phyloP scores from a whole-genome alignment of 257 asterid genomes.

The Solanum bulbocastanum region DNA sequence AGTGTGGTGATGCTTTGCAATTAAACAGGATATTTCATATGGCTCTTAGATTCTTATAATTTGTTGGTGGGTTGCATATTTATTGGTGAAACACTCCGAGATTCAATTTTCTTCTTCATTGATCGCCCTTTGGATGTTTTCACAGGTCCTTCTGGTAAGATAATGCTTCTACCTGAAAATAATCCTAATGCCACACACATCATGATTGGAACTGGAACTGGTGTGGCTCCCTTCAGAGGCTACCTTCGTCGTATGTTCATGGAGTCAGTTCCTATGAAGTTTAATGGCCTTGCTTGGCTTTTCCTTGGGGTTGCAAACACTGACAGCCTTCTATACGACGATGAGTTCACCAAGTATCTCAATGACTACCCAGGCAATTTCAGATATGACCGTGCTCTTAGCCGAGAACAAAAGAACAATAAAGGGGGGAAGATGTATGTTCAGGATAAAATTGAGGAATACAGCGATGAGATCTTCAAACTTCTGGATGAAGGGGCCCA shows the following conservation, averaged over 20 bases:
- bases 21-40: background rate
- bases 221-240: conserved; percentile 88
- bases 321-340: conserved; percentile 83
- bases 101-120: background rate
- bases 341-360: conserved; percentile 73
- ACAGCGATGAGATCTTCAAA: conserved; percentile 80
- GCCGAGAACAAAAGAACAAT: conserved; percentile 83
- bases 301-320: conserved; percentile 93
- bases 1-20: background rate
- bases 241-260: conserved; percentile 96
- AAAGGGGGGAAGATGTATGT: conserved; percentile 95
- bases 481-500: conserved; percentile 85
- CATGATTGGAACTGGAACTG: conserved; percentile 96
- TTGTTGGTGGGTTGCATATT: background rate
- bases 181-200: conserved; percentile 85
- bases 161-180: conserved; percentile 93
- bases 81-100: background rate
- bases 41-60: background rate
- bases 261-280: conserved; percentile 82
- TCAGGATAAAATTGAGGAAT: conserved; percentile 93
- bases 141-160: conserved; percentile 94
- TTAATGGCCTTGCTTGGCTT: conserved; percentile 89
- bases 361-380: conserved; percentile 63
- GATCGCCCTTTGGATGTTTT: background rate
- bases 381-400: conserved; percentile 79